Conservation (phyloP, 805 yeast species). For the Helenozyma baotianmanensis region DNA sequence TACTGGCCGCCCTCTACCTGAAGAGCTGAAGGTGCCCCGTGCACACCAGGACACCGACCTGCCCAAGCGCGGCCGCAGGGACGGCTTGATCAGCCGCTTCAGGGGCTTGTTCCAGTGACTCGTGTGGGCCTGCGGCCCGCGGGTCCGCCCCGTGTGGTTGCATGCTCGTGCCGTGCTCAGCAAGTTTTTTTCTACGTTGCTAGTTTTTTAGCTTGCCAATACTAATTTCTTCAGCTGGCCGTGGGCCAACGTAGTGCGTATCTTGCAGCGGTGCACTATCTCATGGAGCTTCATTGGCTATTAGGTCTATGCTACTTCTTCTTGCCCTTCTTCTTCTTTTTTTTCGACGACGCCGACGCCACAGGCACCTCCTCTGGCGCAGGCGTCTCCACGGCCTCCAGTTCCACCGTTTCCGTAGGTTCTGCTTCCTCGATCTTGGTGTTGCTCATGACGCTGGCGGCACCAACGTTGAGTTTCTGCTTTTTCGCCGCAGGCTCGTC, state of each 20-base stretch:
- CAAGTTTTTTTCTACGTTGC: too few species aligned
- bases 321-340: conserved; percentile 30
- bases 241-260: too few species aligned
- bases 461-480: conserved; percentile 25
- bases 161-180: too few species aligned
- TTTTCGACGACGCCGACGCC: conserved; percentile 7
- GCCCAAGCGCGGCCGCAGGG: conserved; percentile 14
- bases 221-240: too few species aligned
- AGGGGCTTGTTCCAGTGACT: conserved; percentile 27
- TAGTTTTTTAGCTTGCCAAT: too few species aligned
- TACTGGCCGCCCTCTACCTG: conserved; percentile 7
- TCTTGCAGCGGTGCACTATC: too few species aligned
- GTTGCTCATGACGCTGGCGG: conserved; percentile 40
- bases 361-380: conserved; percentile 5
- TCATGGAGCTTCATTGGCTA: too few species aligned
- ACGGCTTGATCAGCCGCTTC: conserved; percentile 26
- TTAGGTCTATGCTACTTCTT: conserved; percentile 21
- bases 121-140: neutral
- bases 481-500: conserved; percentile 8
- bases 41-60: neutral
- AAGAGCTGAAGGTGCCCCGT: conserved; percentile 1
- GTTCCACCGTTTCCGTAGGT: conserved; percentile 6
- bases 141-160: too few species aligned
- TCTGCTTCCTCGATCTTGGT: conserved; percentile 23
- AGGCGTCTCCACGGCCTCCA: neutral